These are phyloP conservation scores for Eucalyptus curtisii DNA, from an alignment of 345 rosid species.

Conservation along the genomic window DNA sequence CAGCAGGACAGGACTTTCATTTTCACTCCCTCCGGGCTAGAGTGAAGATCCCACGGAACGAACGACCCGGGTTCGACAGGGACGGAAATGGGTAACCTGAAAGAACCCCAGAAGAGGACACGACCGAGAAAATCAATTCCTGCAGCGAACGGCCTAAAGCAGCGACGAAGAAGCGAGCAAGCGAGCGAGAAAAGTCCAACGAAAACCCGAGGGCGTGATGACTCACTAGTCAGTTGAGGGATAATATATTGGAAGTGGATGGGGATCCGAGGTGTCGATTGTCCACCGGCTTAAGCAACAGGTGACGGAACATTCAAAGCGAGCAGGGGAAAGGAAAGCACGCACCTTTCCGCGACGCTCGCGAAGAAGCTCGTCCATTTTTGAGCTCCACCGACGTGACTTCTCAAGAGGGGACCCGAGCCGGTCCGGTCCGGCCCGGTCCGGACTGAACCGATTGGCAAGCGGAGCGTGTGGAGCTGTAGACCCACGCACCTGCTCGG, in stretches of 20 bases:
- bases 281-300: background rate
- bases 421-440: background rate
- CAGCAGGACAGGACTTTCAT: background rate
- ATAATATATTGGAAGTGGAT: background rate
- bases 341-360: background rate
- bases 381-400: background rate
- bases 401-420: background rate
- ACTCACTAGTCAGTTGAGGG: background rate
- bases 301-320: background rate
- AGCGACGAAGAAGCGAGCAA: background rate
- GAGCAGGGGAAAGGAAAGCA: too few species aligned
- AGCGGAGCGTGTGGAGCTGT: background rate
- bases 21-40: background rate
- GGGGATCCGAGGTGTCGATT: background rate
- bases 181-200: background rate
- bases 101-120: background rate
- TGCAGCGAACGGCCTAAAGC: background rate
- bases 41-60: background rate
- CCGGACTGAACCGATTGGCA: background rate
- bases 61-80: background rate
- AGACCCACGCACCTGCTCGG: background rate
- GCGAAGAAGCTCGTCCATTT: background rate
- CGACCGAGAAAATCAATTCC: background rate
- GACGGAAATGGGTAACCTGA: background rate
- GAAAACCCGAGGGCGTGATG: background rate